Conservation (phyloP, 176 grass and related monocot genomes). For the Neostapfia colusana region DNA sequence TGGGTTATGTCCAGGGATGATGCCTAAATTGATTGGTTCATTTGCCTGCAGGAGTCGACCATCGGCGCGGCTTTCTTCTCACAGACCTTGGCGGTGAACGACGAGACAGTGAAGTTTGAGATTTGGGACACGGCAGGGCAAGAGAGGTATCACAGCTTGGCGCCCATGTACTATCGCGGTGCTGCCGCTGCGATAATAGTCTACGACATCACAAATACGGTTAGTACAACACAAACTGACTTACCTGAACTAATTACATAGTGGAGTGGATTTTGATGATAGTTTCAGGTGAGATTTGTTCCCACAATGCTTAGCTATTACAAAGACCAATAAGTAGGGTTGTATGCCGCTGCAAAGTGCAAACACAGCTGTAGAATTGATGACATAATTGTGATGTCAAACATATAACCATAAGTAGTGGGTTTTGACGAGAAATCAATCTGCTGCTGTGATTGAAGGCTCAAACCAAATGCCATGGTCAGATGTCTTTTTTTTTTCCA, state of each 20-base stretch:
- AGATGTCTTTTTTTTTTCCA: background rate
- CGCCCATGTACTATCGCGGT: slow-evolving; percentile 89
- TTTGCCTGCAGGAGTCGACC: slow-evolving; percentile 65
- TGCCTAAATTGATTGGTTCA: slow-evolving; percentile 1
- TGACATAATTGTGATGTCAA: background rate
- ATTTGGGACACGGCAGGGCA: slow-evolving; percentile 98
- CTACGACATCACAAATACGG: slow-evolving; percentile 81
- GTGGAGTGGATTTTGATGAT: background rate
- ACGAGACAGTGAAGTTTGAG: slow-evolving; percentile 86
- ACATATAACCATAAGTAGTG: background rate
- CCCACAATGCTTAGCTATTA: background rate
- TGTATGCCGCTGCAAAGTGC: background rate
- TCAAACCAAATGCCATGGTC: background rate
- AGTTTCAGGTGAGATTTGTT: background rate
- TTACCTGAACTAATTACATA: background rate
- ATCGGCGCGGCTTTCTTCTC: slow-evolving; percentile 95
- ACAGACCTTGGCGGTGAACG: slow-evolving; percentile 73
- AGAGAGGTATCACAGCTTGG: slow-evolving; percentile 90
- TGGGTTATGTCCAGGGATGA: background rate
- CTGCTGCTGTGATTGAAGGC: background rate
- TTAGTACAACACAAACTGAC: slow-evolving; percentile 40
- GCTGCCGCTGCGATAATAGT: slow-evolving; percentile 81
- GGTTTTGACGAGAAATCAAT: background rate
- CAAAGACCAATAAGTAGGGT: background rate
- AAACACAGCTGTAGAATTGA: too few relatives aligned